Percentiles rank a stretch among this genome's conserved stretches.
Conservation (phyloP, 768 basidiomycete genomes). For the Infundibulicybe gibba region DNA sequence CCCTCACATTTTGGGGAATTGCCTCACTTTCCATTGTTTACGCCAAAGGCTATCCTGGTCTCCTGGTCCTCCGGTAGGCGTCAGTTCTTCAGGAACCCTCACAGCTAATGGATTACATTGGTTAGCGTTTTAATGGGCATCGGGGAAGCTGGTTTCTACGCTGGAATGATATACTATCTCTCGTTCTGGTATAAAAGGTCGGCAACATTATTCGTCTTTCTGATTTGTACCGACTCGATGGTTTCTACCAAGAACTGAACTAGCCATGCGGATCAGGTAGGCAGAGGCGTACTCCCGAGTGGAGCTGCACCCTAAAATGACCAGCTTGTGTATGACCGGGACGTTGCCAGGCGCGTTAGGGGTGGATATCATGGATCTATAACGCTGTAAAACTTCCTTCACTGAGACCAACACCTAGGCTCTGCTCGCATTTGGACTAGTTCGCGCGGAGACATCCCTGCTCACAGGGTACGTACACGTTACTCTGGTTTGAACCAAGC, state of each 20-base stretch:
- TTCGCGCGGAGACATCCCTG: slow-evolving; percentile 44
- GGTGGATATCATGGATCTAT: slow-evolving; percentile 17
- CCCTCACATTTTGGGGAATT: slow-evolving; percentile 50
- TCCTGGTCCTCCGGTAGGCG: slow-evolving; percentile 43
- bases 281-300: not conserved
- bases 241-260: slow-evolving; percentile 34
- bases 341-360: slow-evolving; percentile 55
- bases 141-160: slow-evolving; percentile 59
- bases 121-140: slow-evolving; percentile 52
- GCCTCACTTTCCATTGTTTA: slow-evolving; percentile 50
- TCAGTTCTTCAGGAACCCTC: not conserved
- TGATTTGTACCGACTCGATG: not conserved
- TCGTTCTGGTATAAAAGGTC: slow-evolving; percentile 54
- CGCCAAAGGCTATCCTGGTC: slow-evolving; percentile 47
- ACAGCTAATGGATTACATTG: not conserved
- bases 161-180: slow-evolving; percentile 58
- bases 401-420: slow-evolving; percentile 27
- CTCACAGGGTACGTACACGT: slow-evolving; percentile 31
- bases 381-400: no score
- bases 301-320: no score
- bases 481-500: not conserved
- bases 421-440: slow-evolving; percentile 53
- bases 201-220: not conserved
- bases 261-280: slow-evolving; percentile 48
- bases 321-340: slow-evolving; percentile 55